Conservation (phyloP, 140 eudicot species). For the Senecio squalidus region DNA sequence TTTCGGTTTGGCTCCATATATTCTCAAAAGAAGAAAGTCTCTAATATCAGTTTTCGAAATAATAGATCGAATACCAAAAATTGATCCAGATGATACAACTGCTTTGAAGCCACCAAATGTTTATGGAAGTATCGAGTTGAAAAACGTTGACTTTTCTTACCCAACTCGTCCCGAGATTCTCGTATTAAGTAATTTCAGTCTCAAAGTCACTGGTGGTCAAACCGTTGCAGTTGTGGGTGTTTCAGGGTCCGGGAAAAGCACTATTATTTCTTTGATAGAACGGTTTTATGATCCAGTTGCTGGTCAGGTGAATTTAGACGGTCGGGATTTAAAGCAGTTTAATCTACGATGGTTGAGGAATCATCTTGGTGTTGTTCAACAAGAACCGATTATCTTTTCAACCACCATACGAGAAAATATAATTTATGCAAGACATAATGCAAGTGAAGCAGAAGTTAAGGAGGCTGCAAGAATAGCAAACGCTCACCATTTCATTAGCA, state of each 20-base stretch:
- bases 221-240: conserved; percentile 95
- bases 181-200: conserved; percentile 80
- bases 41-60: conserved; percentile 80
- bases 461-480: conserved; percentile 97
- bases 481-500: conserved; percentile 94
- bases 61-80: conserved; percentile 77
- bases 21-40: conserved; percentile 75
- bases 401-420: conserved; percentile 87
- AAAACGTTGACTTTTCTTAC: conserved; percentile 71
- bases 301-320: conserved; percentile 75
- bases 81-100: conserved; percentile 79
- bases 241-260: conserved; percentile 98
- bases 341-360: conserved; percentile 85
- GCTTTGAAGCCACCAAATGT: conserved; percentile 92
- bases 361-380: conserved; percentile 92
- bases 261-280: conserved; percentile 76
- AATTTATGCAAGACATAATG: conserved; percentile 90
- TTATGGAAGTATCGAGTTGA: conserved; percentile 83
- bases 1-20: conserved; percentile 93
- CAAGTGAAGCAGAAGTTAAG: conserved; percentile 90
- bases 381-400: conserved; percentile 83
- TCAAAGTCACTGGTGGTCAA: conserved; percentile 87
- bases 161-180: conserved; percentile 86
- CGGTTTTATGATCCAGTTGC: conserved; percentile 93
- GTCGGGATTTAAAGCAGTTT: conserved; percentile 67